phyloP scores from a whole-genome alignment of 257 asterid species.

The Solanum peruvianum region DNA sequence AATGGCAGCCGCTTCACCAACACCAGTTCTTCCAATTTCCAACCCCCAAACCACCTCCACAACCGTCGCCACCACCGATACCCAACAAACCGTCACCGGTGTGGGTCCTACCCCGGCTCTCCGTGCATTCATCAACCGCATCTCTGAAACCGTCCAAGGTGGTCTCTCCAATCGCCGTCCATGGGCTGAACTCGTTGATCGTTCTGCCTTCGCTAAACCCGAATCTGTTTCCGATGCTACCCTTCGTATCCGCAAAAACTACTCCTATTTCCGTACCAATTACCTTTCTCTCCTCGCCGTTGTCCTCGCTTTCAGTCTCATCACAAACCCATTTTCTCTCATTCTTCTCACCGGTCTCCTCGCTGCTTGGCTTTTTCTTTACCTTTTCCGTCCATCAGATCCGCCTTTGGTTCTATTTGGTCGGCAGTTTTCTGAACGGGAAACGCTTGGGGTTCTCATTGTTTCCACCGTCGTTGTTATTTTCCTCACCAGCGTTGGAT shows the following conservation, averaged over 20 bases:
- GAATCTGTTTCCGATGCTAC: slow-evolving; percentile 66
- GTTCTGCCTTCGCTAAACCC: slow-evolving; percentile 69
- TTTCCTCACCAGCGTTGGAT: slow-evolving; percentile 87
- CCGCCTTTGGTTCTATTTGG: slow-evolving; percentile 60
- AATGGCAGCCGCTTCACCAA: slow-evolving; percentile 28
- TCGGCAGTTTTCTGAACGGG: slow-evolving; percentile 74
- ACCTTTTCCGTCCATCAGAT: slow-evolving; percentile 84
- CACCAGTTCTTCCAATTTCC: slow-evolving; percentile 61
- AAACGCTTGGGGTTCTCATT: slow-evolving; percentile 43
- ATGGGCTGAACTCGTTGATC: slow-evolving; percentile 68
- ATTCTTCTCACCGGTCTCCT: slow-evolving; percentile 58
- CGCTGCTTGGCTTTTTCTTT: slow-evolving; percentile 77
- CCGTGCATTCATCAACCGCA: slow-evolving; percentile 34
- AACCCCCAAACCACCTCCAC: slow-evolving; percentile 16
- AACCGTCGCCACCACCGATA: background rate
- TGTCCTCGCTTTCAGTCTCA: slow-evolving; percentile 46
- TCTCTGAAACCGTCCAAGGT: slow-evolving; percentile 36
- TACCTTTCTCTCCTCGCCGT: slow-evolving; percentile 45
- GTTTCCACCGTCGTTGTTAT: slow-evolving; percentile 39
- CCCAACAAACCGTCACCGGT: slow-evolving; percentile 1
- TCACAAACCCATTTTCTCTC: slow-evolving; percentile 67
- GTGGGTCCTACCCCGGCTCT: slow-evolving; percentile 30
- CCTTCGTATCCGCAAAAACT: slow-evolving; percentile 67
- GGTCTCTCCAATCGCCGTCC: slow-evolving; percentile 71
- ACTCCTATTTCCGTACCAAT: slow-evolving; percentile 52